A percentile compares a stretch with the other conserved stretches of the same genome.
Evolutionary conservation across 2,329 filamentous ascomycete species (phyloP).

Genomic region (Pseudocercospora pini-densiflorae): DNA sequence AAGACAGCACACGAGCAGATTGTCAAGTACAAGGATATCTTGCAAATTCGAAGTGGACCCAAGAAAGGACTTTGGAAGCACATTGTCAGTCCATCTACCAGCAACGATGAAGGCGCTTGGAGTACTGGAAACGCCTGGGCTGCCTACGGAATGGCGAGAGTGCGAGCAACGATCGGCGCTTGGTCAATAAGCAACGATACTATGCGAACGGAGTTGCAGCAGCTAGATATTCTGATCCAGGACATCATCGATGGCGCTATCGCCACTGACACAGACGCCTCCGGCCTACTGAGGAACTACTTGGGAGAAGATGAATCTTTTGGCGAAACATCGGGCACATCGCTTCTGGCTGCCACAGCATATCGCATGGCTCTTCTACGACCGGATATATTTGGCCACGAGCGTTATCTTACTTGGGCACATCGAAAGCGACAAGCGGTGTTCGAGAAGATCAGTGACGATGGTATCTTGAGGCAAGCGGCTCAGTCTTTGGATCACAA

Average conservation of each 20-base stretch:
- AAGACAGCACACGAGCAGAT: slow-evolving; percentile 48
- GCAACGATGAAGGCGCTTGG: slow-evolving; percentile 49
- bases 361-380: slow-evolving; percentile 53
- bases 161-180: slow-evolving; percentile 50
- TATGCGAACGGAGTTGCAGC: slow-evolving; percentile 29
- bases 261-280: slow-evolving; percentile 40
- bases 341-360: slow-evolving; percentile 49
- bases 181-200: slow-evolving; percentile 33
- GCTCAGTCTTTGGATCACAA: slow-evolving; percentile 48
- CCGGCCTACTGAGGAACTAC: slow-evolving; percentile 53
- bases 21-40: slow-evolving; percentile 47
- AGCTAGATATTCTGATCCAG: slow-evolving; percentile 41
- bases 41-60: slow-evolving; percentile 36
- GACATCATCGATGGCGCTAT: slow-evolving; percentile 46
- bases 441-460: slow-evolving; percentile 40
- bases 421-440: slow-evolving; percentile 46
- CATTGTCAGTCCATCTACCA: slow-evolving; percentile 45
- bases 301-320: slow-evolving; percentile 45
- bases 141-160: slow-evolving; percentile 52
- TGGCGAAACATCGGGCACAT: slow-evolving; percentile 55
- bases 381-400: slow-evolving; percentile 41
- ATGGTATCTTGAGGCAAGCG: slow-evolving; percentile 47
- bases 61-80: slow-evolving; percentile 50
- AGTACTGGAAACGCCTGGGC: slow-evolving; percentile 57
- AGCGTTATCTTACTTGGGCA: slow-evolving; percentile 50